Evolutionary conservation across 2,329 filamentous ascomycete species (phyloP).

Genomic region (Aspergillus novoparasiticus): DNA sequence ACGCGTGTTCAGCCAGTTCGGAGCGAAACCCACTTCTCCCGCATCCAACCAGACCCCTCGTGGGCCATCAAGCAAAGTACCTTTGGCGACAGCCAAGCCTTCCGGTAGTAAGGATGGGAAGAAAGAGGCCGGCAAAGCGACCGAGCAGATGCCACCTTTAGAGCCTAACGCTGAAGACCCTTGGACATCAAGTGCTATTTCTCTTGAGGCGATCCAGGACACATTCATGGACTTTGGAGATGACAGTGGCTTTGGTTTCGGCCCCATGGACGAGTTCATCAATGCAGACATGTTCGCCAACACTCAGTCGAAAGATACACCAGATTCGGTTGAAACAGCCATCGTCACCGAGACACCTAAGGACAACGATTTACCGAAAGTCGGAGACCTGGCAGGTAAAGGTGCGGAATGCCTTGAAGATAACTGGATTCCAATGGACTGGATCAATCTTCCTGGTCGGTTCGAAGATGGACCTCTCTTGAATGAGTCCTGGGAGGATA

Average conservation of each 20-base stretch:
- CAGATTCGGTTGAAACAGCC: constrained; percentile 40
- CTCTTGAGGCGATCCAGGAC: constrained; percentile 40
- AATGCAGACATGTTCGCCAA: constrained; percentile 39
- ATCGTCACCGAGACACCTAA: constrained; percentile 41
- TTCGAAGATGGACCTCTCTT: constrained; percentile 28
- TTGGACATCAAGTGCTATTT: constrained; percentile 42
- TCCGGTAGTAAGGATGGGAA: constrained; percentile 29
- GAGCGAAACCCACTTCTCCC: constrained; percentile 37
- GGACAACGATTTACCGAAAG: constrained; percentile 36
- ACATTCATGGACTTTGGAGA: constrained; percentile 39
- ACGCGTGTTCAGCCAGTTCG: constrained; percentile 36
- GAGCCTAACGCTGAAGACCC: constrained; percentile 30
- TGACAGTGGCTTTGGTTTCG: constrained; percentile 33
- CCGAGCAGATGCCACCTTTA: constrained; percentile 18
- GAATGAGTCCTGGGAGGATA: constrained; percentile 32
- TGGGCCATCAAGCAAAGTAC: constrained; percentile 27
- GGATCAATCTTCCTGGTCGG: constrained; percentile 34
- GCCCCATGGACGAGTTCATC: constrained; percentile 42
- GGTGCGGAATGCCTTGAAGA: constrained; percentile 28
- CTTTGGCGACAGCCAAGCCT: constrained; percentile 25
- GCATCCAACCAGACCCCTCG: constrained; percentile 37
- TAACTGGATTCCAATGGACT: constrained; percentile 36
- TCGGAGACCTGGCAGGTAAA: constrained; percentile 34
- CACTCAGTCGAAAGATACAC: constrained; percentile 37
- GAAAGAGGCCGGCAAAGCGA: constrained; percentile 28